These are phyloP conservation scores for Davidsoniella neocaledoniae DNA, from an alignment of 2,329 filamentous ascomycete species.

Conservation along the genomic window DNA sequence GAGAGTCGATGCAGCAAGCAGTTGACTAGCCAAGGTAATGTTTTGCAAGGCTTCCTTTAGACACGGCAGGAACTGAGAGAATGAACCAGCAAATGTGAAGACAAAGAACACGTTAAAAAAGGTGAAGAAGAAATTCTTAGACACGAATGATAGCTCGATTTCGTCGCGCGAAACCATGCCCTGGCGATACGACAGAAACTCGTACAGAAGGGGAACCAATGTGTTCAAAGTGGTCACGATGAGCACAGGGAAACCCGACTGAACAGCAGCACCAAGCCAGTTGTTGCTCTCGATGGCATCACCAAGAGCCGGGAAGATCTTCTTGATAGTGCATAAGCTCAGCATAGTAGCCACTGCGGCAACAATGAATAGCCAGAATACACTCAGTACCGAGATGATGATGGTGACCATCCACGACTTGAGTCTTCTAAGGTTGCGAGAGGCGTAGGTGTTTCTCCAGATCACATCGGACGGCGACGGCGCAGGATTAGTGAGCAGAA, in stretches of 20 bases:
- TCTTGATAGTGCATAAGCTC: slow-evolving; percentile 63
- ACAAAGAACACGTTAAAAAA: slow-evolving; percentile 99
- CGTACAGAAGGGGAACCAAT: slow-evolving; percentile 83
- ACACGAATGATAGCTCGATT: slow-evolving; percentile 84
- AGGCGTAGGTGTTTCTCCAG: slow-evolving; percentile 83
- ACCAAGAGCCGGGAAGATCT: slow-evolving; percentile 54
- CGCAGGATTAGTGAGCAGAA: slow-evolving; percentile 68
- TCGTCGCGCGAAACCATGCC: slow-evolving; percentile 93
- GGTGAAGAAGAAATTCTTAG: slow-evolving; percentile 98
- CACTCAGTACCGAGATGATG: slow-evolving; percentile 64
- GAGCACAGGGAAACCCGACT: slow-evolving; percentile 73
- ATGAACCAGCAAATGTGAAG: slow-evolving; percentile 76
- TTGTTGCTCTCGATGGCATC: slow-evolving; percentile 49
- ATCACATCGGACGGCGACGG: slow-evolving; percentile 86
- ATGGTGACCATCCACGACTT: slow-evolving; percentile 72
- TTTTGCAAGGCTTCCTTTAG: slow-evolving; percentile 62
- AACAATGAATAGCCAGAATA: slow-evolving; percentile 78
- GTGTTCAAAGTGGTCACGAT: slow-evolving; percentile 77
- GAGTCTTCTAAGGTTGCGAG: slow-evolving; percentile 54
- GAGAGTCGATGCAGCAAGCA: slow-evolving; percentile 60
- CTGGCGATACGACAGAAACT: slow-evolving; percentile 78
- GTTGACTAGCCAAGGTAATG: slow-evolving; percentile 58
- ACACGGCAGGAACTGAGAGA: slow-evolving; percentile 55
- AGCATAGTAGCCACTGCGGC: slow-evolving; percentile 63
- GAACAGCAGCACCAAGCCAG: slow-evolving; percentile 59